These are phyloP conservation scores for Scedosporium boydii DNA, from an alignment of 2,329 filamentous ascomycete species.

Conservation along the genomic window DNA sequence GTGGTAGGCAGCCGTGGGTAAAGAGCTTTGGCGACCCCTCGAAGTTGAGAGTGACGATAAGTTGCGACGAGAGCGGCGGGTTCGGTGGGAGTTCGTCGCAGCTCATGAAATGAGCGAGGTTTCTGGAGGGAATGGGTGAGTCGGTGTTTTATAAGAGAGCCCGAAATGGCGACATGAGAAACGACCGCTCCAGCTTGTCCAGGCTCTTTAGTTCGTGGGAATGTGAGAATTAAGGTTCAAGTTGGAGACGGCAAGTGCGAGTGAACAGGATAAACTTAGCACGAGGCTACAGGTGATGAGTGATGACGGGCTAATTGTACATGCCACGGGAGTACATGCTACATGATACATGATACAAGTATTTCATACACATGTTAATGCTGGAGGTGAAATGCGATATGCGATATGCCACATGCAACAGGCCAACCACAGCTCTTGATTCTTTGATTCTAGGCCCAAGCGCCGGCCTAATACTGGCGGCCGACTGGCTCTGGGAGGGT, in stretches of 20 bases:
- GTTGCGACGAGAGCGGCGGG: not conserved
- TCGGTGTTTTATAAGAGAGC: no score
- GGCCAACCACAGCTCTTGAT: not conserved
- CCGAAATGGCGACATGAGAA: not conserved
- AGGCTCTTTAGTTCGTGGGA: not conserved
- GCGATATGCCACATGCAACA: not conserved
- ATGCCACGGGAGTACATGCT: not conserved
- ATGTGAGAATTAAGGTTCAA: not conserved
- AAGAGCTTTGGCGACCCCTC: not conserved
- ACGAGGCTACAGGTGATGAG: not conserved
- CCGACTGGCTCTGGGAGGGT: not conserved
- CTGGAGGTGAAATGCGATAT: not conserved
- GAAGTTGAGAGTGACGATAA: not conserved
- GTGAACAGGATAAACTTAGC: not conserved
- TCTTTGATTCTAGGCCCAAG: not conserved
- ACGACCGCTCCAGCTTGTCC: not conserved
- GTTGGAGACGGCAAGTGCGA: not conserved
- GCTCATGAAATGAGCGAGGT: no score
- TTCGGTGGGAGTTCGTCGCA: not conserved
- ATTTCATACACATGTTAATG: no score
- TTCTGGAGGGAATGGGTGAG: no score
- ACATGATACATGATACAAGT: no score
- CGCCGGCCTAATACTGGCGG: not conserved
- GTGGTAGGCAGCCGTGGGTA: not conserved
- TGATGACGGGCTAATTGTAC: not conserved